Percentiles rank a stretch among this genome's conserved stretches.
Conservation (phyloP, 164 flowering plant genomes). For the Vitis vinifera region DNA sequence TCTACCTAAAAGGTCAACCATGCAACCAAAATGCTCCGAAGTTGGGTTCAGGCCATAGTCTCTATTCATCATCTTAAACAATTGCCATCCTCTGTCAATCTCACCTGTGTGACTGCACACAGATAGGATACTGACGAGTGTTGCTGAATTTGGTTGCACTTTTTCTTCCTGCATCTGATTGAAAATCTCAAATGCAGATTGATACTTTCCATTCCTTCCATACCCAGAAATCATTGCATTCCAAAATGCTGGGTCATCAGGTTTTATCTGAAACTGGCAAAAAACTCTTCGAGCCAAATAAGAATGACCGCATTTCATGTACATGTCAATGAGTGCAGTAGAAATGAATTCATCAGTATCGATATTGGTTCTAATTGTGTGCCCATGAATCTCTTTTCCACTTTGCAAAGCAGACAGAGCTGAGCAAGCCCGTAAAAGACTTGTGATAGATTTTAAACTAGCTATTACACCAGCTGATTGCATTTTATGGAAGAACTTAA, state of each 20-base stretch:
- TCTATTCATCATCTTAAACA: constrained; percentile 50
- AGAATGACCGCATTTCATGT: constrained; percentile 70
- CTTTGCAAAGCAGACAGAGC: constrained; percentile 26
- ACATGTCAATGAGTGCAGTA: constrained; percentile 71
- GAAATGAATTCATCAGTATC: constrained; percentile 49
- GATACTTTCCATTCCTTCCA: constrained; percentile 64
- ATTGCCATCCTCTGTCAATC: constrained; percentile 48
- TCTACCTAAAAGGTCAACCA: constrained; percentile 74
- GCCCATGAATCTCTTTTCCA: constrained; percentile 68
- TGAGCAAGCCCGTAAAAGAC: constrained; percentile 62
- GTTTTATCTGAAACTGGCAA: constrained; percentile 31
- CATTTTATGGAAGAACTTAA: constrained; percentile 57
- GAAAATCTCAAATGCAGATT: constrained; percentile 58
- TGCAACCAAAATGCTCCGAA: constrained; percentile 50
- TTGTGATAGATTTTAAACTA: constrained; percentile 56
- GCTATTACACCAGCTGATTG: constrained; percentile 38
- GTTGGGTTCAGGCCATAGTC: constrained; percentile 48
- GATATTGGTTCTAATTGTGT: constrained; percentile 34
- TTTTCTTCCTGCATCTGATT: constrained; percentile 42
- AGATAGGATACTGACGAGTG: constrained; percentile 50
- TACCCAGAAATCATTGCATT: constrained; percentile 81
- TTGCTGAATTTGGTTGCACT: constrained; percentile 50
- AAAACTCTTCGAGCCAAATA: constrained; percentile 45
- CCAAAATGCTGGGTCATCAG: constrained; percentile 66
- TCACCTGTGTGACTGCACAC: constrained; percentile 61